A percentile compares a stretch with the other conserved stretches of the same genome.
Evolutionary conservation across 192 early-diverging fungal species (phyloP).

Genomic region (Coemansia furcata): DNA sequence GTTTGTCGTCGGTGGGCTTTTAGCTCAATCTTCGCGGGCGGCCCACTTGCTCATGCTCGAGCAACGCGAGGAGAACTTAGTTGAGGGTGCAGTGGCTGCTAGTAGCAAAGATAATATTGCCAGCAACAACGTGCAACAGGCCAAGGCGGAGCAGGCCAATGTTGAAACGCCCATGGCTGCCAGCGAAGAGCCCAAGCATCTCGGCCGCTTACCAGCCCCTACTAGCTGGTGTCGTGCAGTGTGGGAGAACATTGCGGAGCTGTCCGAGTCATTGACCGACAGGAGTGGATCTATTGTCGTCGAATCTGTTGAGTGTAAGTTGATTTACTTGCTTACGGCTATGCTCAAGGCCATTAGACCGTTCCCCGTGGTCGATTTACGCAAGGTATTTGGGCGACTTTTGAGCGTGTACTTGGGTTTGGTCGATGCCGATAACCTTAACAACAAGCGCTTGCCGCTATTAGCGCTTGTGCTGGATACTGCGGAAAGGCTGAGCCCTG

Average conservation of each 20-base stretch:
- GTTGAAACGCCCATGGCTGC: constrained; percentile 1
- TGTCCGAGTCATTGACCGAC: constrained; percentile 14
- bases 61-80: background rate
- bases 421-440: background rate
- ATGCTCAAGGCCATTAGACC: constrained; percentile 18
- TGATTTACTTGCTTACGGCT: constrained; percentile 16
- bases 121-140: background rate
- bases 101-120: background rate
- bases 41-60: constrained; percentile 6
- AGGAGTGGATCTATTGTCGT: background rate
- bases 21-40: constrained; percentile 20
- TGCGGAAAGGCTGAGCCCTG: constrained; percentile 19
- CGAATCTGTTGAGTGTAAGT: constrained; percentile 17
- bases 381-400: constrained; percentile 18
- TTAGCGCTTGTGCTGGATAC: constrained; percentile 16
- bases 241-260: constrained; percentile 28
- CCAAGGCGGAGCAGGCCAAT: background rate
- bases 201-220: constrained; percentile 30
- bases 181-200: constrained; percentile 26
- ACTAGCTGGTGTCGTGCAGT: constrained; percentile 45
- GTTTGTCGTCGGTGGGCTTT: constrained; percentile 21
- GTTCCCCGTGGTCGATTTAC: constrained; percentile 29
- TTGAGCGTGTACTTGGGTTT: constrained; percentile 5
- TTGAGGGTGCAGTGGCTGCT: background rate
- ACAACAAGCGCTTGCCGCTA: constrained; percentile 10